Conservation (phyloP, 129 eudicot genomes). For the Saussurea involucrata region DNA sequence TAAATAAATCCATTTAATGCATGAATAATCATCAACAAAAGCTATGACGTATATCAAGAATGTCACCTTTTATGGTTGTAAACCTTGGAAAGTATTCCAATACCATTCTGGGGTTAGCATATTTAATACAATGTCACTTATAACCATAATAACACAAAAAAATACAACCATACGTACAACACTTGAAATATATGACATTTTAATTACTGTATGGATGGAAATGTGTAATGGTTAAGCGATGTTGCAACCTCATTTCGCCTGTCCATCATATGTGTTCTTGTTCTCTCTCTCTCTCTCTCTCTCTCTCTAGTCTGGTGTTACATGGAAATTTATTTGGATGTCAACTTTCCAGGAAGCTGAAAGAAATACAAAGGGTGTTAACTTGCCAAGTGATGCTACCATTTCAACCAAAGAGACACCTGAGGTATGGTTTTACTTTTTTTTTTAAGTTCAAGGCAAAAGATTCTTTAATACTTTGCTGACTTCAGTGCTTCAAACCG, state of each 20-base stretch:
- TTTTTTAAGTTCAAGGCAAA: neutral
- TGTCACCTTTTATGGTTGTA: neutral
- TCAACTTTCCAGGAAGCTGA: constrained; percentile 41
- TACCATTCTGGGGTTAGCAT: neutral
- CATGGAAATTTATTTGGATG: neutral
- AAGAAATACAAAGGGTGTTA: constrained; percentile 25
- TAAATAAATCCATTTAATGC: too few species aligned
- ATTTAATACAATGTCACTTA: neutral
- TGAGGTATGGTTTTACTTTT: constrained; percentile 45
- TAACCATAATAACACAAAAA: neutral
- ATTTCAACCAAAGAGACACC: constrained; percentile 40
- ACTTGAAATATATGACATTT: neutral
- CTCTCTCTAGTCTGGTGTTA: neutral
- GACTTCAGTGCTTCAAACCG: neutral
- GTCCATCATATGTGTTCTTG: neutral
- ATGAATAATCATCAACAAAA: too few species aligned
- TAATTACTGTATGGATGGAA: neutral
- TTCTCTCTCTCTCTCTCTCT: neutral
- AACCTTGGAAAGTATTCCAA: neutral
- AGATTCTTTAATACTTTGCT: neutral
- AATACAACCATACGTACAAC: neutral
- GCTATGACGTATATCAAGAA: neutral
- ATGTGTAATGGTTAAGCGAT: neutral
- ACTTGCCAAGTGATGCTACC: constrained; percentile 33
- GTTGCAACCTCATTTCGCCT: neutral